Evolutionary conservation across 108 stramenopile species (phyloP).

Genomic region (Nitzschia sp.): DNA sequence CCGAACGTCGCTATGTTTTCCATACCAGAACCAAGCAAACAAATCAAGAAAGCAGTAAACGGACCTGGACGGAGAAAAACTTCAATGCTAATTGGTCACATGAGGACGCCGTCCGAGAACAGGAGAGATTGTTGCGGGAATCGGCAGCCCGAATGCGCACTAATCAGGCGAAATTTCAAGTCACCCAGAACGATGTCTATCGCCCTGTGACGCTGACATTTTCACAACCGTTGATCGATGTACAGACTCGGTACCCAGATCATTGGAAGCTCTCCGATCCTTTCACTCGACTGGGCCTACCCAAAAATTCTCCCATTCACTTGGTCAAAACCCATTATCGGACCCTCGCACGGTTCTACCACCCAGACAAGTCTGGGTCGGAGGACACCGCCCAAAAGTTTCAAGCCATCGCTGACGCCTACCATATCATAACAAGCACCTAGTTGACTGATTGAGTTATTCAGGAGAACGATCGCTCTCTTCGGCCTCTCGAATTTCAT

Average conservation of each 20-base stretch:
- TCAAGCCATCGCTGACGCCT: slow-evolving; percentile 52
- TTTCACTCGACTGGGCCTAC: slow-evolving; percentile 43
- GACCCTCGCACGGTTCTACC: slow-evolving; percentile 37
- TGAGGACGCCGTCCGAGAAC: slow-evolving; percentile 39
- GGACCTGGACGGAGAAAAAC: not conserved
- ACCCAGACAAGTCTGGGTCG: slow-evolving; percentile 45
- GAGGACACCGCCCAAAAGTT: slow-evolving; percentile 37
- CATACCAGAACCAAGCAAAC: not conserved
- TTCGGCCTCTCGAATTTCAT: not conserved
- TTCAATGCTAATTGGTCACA: not conserved
- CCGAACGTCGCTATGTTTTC: slow-evolving; percentile 13
- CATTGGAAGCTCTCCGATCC: slow-evolving; percentile 44
- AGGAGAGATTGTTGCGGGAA: slow-evolving; percentile 42
- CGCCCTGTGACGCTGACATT: not conserved
- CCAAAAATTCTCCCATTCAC: slow-evolving; percentile 4
- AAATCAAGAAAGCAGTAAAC: not conserved
- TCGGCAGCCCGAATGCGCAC: slow-evolving; percentile 37
- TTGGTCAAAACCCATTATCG: slow-evolving; percentile 43
- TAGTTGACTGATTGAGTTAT: not conserved
- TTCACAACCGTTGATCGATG: slow-evolving; percentile 18
- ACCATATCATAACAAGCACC: slow-evolving; percentile 16
- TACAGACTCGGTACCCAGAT: slow-evolving; percentile 15
- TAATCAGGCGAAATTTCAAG: not conserved
- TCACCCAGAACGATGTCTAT: not conserved
- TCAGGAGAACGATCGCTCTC: not conserved